Evolutionary conservation across 2,329 filamentous ascomycete species (phyloP), one percentile per base, ranked within the genome.

Genomic region (Pleurostoma richardsiae): DNA sequence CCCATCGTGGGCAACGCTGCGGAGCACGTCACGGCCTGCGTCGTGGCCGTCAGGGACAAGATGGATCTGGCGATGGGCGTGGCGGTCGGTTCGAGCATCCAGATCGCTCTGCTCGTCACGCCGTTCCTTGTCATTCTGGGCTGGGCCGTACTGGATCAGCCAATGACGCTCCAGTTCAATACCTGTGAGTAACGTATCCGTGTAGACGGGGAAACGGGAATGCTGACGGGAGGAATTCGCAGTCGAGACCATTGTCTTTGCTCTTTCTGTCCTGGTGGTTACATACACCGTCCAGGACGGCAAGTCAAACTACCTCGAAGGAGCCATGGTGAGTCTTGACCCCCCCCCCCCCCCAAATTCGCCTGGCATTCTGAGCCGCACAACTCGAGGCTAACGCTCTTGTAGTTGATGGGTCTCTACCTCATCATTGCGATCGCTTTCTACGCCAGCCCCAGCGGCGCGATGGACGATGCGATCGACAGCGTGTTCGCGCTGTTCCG

Each of bases 271-370:
- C 3, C 67, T 90, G 39, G 85, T 90, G 30, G 86, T 90, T 31
- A 88, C 80, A 47, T 90, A 82, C 65, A 86, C 79, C 3, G 85
- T 91, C 40, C 84, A 88, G 60, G 88, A 92, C 59, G 88, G 88
- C 58, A 88, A 87, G 65, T 88, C 83, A 10, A 94, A 92, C 65
- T 92, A 92, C 56, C 78, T 92, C 27, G 88, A 92, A 64, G 88
- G 88, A 40, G 85, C 85, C 42, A 86, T 92, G 80, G 19, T 19
- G 19, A 19, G 19, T 19, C 19, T 19, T 19, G 19, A 19, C 19
- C 2, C 19, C 19, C 19, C 19, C 19, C 2, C 19, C 19, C 19
- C 19, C 19, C 19, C 19, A 19, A 19, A 19, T 2, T 19, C 19
- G 19, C 19, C 19, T 19, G 19, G 19, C 19, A 19, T 2, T 19